These are phyloP conservation scores for Aspergillus carbonarius DNA, from an alignment of 2,329 filamentous ascomycete genomes.

Conservation along the genomic window DNA sequence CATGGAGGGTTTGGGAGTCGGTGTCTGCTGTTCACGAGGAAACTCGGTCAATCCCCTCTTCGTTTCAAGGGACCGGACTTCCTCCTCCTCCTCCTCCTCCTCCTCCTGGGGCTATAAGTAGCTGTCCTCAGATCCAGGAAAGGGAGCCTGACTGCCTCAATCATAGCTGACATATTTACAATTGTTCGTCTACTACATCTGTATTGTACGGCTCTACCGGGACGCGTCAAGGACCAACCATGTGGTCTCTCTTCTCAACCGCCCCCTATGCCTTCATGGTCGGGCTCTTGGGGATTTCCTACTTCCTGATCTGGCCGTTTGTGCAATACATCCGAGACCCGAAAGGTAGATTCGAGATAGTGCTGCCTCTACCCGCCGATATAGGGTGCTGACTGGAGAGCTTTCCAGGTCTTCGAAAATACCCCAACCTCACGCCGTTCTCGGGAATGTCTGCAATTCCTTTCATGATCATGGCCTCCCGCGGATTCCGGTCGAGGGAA, in stretches of 20 bases:
- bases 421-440: slow-evolving; percentile 45
- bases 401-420: slow-evolving; percentile 46
- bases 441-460: slow-evolving; percentile 49
- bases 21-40: background rate
- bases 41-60: background rate
- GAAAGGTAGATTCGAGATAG: slow-evolving; percentile 21
- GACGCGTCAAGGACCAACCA: slow-evolving; percentile 2
- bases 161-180: background rate
- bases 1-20: background rate
- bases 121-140: background rate
- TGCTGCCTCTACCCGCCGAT: too few species aligned
- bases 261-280: slow-evolving; percentile 26
- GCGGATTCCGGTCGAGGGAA: slow-evolving; percentile 45
- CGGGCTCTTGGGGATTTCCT: slow-evolving; percentile 22
- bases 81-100: background rate
- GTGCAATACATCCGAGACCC: slow-evolving; percentile 29
- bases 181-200: background rate
- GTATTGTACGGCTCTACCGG: background rate
- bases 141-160: background rate
- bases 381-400: background rate
- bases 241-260: slow-evolving; percentile 21
- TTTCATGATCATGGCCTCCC: slow-evolving; percentile 48
- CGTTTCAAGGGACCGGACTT: background rate
- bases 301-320: slow-evolving; percentile 27
- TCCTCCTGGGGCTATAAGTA: slow-evolving; percentile 1